A percentile compares a stretch with the other conserved stretches of the same genome.
phyloP scores from a whole-genome alignment of 2,329 filamentous ascomycete genomes.

The Curvularia lunata region DNA sequence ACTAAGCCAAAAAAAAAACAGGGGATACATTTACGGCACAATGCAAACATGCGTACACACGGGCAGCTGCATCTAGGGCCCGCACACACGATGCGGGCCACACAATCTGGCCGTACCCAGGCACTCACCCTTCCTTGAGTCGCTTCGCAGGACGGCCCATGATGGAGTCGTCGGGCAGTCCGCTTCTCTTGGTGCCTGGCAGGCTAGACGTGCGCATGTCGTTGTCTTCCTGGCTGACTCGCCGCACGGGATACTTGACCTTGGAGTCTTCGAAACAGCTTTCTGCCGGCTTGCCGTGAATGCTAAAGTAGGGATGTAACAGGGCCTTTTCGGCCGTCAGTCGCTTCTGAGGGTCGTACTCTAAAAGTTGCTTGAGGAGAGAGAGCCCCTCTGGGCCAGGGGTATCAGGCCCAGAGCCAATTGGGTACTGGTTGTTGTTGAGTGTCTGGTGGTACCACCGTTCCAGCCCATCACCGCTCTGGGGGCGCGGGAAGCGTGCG shows the following conservation, averaged over 20 bases:
- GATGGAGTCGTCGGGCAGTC: conserved; percentile 81
- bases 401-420: conserved; percentile 44
- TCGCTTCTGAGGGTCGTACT: conserved; percentile 90
- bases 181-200: conserved; percentile 89
- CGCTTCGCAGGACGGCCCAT: conserved; percentile 62
- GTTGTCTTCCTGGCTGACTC: conserved; percentile 93
- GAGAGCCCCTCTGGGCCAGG: conserved; percentile 74
- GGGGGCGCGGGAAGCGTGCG: conserved; percentile 57
- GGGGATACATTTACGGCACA: conserved; percentile 11
- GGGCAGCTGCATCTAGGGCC: conserved; percentile 10
- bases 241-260: conserved; percentile 84
- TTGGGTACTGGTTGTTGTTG: conserved; percentile 55
- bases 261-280: conserved; percentile 93
- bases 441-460: conserved; percentile 64
- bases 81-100: neutral
- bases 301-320: conserved; percentile 87
- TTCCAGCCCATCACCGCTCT: conserved; percentile 64
- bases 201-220: conserved; percentile 91
- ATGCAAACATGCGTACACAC: conserved; percentile 9
- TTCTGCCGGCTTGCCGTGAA: conserved; percentile 64
- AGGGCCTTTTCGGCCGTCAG: conserved; percentile 87
- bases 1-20: conserved; percentile 8
- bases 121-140: conserved; percentile 55
- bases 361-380: conserved; percentile 79
- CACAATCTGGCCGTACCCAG: neutral